Evolutionary conservation across 768 basidiomycete species (phyloP).

Genomic region (Pleurotus giganteus): DNA sequence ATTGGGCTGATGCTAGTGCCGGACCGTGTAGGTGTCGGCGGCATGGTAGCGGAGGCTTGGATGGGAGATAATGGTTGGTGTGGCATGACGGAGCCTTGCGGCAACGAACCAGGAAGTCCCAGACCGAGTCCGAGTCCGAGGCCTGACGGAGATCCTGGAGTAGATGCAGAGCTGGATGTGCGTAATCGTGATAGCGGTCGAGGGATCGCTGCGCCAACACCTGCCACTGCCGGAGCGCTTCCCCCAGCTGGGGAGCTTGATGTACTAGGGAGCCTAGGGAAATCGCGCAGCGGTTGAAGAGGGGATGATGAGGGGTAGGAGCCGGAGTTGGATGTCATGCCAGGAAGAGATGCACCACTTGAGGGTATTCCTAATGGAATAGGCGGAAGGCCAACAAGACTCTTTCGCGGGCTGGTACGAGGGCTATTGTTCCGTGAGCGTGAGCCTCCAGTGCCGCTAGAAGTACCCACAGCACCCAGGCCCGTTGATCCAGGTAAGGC

Average conservation of each 20-base stretch:
- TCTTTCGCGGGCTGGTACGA: slow-evolving; percentile 4
- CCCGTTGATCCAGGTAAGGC: slow-evolving; percentile 8
- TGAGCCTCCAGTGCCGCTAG: background rate
- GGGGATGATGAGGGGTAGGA: slow-evolving; percentile 3
- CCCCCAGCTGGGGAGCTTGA: background rate
- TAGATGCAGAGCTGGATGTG: slow-evolving; percentile 1
- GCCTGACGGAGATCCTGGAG: slow-evolving; percentile 1
- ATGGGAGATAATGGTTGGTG: slow-evolving; percentile 1
- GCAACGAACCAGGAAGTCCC: slow-evolving; percentile 4
- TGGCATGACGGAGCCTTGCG: background rate
- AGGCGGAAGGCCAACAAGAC: background rate
- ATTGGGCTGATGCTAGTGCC: slow-evolving; percentile 8
- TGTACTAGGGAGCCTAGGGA: background rate
- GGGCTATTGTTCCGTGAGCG: slow-evolving; percentile 8
- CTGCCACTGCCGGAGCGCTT: background rate
- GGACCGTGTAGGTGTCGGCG: slow-evolving; percentile 5
- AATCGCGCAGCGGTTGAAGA: slow-evolving; percentile 2
- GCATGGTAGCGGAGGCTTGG: slow-evolving; percentile 2
- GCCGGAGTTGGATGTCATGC: background rate
- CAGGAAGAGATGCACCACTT: background rate
- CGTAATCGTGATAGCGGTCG: slow-evolving; percentile 4
- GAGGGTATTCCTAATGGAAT: slow-evolving; percentile 1
- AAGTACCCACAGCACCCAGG: background rate
- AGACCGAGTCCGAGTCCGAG: background rate
- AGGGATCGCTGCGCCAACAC: background rate